These are phyloP conservation scores for Diplodia sapinea DNA, from an alignment of 2,329 filamentous ascomycete species.

Conservation along the genomic window DNA sequence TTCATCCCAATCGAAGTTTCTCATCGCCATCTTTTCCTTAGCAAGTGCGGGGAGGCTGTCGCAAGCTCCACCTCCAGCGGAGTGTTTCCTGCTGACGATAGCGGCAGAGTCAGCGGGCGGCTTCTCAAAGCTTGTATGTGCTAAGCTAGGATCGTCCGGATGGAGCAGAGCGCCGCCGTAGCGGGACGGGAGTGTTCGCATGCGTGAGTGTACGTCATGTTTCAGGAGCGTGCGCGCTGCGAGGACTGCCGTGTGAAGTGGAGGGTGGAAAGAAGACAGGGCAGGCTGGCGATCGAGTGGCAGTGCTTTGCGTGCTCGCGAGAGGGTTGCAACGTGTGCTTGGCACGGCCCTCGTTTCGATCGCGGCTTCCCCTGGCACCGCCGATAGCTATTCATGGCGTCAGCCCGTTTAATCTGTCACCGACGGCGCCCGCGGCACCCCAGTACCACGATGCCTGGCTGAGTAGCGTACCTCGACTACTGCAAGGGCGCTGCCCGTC, in stretches of 20 bases:
- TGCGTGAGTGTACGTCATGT: not conserved
- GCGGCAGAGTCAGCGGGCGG: not conserved
- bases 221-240: not conserved
- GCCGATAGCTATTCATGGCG: slow-evolving; percentile 25
- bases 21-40: not conserved
- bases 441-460: slow-evolving; percentile 14
- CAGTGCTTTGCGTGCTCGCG: slow-evolving; percentile 10
- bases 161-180: not conserved
- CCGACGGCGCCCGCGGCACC: slow-evolving; percentile 9
- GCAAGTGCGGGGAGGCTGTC: not conserved
- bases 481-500: slow-evolving; percentile 27
- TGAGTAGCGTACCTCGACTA: slow-evolving; percentile 8
- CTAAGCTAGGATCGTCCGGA: slow-evolving; percentile 7
- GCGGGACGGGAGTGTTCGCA: not conserved
- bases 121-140: not conserved
- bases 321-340: slow-evolving; percentile 8
- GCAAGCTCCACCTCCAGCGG: not conserved
- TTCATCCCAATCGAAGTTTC: not conserved
- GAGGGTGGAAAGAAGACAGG: not conserved
- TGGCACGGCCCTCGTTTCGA: slow-evolving; percentile 17
- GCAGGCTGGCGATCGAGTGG: slow-evolving; percentile 5
- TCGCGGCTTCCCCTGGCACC: slow-evolving; percentile 22
- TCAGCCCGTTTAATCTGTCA: slow-evolving; percentile 22
- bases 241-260: not conserved
- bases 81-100: not conserved